These are phyloP conservation scores for Aspergillus transmontanensis DNA, from an alignment of 2,329 filamentous ascomycete species.

Conservation along the genomic window DNA sequence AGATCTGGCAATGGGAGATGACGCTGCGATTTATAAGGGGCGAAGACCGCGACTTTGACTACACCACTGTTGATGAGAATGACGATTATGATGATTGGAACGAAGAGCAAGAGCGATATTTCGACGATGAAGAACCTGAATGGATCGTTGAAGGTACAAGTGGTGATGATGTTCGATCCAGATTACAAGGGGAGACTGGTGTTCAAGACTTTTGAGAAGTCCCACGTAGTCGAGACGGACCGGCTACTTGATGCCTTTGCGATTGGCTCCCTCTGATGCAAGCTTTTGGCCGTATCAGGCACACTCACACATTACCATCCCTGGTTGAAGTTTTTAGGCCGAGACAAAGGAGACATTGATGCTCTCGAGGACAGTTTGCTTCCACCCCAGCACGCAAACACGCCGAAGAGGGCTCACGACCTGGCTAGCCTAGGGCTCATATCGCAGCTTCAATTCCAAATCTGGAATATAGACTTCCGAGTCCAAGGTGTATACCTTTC, in stretches of 20 bases:
- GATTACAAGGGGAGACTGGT: slow-evolving; percentile 64
- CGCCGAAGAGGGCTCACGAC: neutral
- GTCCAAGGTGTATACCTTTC: neutral
- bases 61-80: slow-evolving; percentile 68
- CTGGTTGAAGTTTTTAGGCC: neutral
- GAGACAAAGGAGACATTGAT: neutral
- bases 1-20: slow-evolving; percentile 73
- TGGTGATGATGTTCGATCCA: slow-evolving; percentile 30
- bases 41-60: slow-evolving; percentile 78
- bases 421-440: neutral
- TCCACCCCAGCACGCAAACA: neutral
- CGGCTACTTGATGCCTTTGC: neutral
- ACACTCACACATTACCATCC: neutral
- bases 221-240: neutral
- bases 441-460: neutral
- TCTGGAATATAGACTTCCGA: neutral
- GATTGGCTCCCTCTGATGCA: neutral
- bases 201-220: slow-evolving; percentile 67
- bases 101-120: slow-evolving; percentile 73
- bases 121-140: slow-evolving; percentile 74
- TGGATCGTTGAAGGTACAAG: slow-evolving; percentile 58
- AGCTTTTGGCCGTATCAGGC: neutral
- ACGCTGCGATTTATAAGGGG: slow-evolving; percentile 74
- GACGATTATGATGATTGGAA: slow-evolving; percentile 70
- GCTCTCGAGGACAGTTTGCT: neutral